These are phyloP conservation scores for Elasticomyces elasticus DNA, from an alignment of 495 filamentous ascomycete genomes.

Conservation along the genomic window DNA sequence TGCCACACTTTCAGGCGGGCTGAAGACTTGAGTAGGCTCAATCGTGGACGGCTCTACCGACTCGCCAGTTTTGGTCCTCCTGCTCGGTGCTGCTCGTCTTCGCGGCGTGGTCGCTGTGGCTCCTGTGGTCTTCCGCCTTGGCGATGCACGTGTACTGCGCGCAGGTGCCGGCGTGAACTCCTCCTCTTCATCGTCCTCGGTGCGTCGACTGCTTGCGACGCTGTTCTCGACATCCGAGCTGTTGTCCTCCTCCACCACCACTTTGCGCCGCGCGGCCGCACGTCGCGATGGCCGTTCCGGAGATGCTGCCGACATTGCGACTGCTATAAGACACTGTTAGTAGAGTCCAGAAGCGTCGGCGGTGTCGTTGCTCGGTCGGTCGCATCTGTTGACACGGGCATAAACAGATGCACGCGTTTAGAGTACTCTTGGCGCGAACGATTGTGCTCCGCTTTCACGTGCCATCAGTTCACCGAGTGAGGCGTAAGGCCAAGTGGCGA, in stretches of 20 bases:
- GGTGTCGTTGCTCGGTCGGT: background rate
- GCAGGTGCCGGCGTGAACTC: conserved; percentile 69
- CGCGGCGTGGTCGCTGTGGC: conserved; percentile 27
- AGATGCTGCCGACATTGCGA: conserved; percentile 49
- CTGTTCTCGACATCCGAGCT: conserved; percentile 36
- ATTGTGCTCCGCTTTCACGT: too few species aligned
- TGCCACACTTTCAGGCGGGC: conserved; percentile 45
- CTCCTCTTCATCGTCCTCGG: conserved; percentile 58
- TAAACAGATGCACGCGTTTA: background rate
- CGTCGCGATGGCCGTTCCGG: conserved; percentile 67
- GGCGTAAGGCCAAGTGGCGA: too few species aligned
- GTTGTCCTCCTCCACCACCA: conserved; percentile 66
- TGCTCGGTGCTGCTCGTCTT: conserved; percentile 21
- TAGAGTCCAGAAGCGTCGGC: background rate
- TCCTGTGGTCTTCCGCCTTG: conserved; percentile 51
- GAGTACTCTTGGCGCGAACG: too few species aligned
- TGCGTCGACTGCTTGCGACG: conserved; percentile 37
- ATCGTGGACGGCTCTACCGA: conserved; percentile 49
- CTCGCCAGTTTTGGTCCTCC: conserved; percentile 34
- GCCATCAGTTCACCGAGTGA: too few species aligned
- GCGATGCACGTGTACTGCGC: conserved; percentile 38
- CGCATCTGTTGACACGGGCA: background rate
- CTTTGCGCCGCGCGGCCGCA: conserved; percentile 56
- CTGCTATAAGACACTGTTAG: background rate
- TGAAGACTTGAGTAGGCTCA: conserved; percentile 51